Evolutionary conservation across 106 monocot species (phyloP).

Genomic region (Platanthera guangdongensis): DNA sequence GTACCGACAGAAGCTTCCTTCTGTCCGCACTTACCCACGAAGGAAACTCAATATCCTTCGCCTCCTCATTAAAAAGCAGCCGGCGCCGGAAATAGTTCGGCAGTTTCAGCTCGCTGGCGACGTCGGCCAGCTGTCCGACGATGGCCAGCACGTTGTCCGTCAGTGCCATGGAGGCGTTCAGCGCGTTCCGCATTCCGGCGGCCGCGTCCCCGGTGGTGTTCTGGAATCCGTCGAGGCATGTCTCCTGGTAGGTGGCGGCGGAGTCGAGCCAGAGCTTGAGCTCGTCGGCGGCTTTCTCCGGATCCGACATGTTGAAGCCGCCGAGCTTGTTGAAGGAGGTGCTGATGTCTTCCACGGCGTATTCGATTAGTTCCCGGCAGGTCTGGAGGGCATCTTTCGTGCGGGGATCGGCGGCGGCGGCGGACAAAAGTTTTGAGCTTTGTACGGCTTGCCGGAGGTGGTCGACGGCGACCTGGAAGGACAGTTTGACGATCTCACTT

Average conservation of each 20-base stretch:
- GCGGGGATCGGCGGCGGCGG: constrained; percentile 21
- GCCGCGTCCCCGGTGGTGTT: constrained; percentile 17
- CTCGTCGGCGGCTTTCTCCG: constrained; percentile 21
- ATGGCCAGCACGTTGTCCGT: constrained; percentile 32
- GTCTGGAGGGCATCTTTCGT: constrained; percentile 25
- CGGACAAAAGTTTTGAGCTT: constrained; percentile 11
- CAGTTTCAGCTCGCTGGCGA: constrained; percentile 7
- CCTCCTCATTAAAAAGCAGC: constrained; percentile 14
- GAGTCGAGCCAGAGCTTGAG: constrained; percentile 33
- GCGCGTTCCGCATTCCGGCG: constrained; percentile 23
- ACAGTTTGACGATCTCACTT: constrained; percentile 21
- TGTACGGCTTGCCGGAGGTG: constrained; percentile 15
- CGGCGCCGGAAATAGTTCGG: constrained; percentile 4
- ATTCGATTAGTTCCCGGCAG: constrained; percentile 36
- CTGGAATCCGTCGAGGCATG: constrained; percentile 44
- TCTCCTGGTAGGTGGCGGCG: constrained; percentile 46
- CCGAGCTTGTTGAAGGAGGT: constrained; percentile 23
- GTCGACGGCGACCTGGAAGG: constrained; percentile 22
- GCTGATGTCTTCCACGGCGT: constrained; percentile 33
- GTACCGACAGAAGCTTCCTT: constrained; percentile 17
- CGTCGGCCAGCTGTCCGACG: constrained; percentile 16
- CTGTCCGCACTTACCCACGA: constrained; percentile 18
- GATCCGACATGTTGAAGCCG: constrained; percentile 20
- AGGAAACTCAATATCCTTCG: constrained; percentile 8
- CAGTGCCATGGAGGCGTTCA: constrained; percentile 24